Evolutionary conservation across 495 filamentous ascomycete genomes (phyloP).

Genomic region (Talaromyces thailandensis): DNA sequence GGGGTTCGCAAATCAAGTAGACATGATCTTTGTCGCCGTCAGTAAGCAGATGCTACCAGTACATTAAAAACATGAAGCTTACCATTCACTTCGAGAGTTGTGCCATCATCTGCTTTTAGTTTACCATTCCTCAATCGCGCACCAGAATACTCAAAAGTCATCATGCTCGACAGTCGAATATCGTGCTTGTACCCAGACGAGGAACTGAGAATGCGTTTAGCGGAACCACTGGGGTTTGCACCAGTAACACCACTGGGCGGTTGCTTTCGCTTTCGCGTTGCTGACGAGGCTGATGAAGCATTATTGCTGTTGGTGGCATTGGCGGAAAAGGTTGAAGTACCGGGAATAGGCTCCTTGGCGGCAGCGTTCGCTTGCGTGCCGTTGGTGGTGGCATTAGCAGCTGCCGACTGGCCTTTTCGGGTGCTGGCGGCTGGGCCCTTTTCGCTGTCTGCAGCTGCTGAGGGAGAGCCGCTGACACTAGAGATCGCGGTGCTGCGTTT

Average conservation of each 20-base stretch:
- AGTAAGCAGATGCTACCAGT: conserved; percentile 14
- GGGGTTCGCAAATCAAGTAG: conserved; percentile 95
- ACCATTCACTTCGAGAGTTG: conserved; percentile 78
- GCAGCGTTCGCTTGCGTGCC: conserved; percentile 18
- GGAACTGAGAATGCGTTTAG: conserved; percentile 19
- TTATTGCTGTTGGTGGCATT: conserved; percentile 18
- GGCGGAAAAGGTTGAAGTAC: conserved; percentile 53
- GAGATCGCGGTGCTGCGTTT: conserved; percentile 28
- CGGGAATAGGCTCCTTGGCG: conserved; percentile 50
- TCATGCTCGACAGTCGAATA: conserved; percentile 55
- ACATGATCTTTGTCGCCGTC: conserved; percentile 65
- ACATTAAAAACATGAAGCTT: conserved; percentile 25
- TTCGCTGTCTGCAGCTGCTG: conserved; percentile 25
- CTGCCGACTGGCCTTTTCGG: conserved; percentile 35
- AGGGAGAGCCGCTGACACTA: conserved; percentile 25
- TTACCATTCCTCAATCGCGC: conserved; percentile 66
- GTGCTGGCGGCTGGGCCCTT: conserved; percentile 30
- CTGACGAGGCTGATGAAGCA: conserved; percentile 22
- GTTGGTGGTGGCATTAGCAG: conserved; percentile 14
- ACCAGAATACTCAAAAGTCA: conserved; percentile 68
- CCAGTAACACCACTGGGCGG: conserved; percentile 44
- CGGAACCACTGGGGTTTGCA: conserved; percentile 33
- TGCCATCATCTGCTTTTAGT: conserved; percentile 86
- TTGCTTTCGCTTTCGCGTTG: conserved; percentile 74
- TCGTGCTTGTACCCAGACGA: not conserved